Base-by-base conservation (phyloP, 192 early-diverging fungal genomes). In the Allomyces macrogynus region DNA sequence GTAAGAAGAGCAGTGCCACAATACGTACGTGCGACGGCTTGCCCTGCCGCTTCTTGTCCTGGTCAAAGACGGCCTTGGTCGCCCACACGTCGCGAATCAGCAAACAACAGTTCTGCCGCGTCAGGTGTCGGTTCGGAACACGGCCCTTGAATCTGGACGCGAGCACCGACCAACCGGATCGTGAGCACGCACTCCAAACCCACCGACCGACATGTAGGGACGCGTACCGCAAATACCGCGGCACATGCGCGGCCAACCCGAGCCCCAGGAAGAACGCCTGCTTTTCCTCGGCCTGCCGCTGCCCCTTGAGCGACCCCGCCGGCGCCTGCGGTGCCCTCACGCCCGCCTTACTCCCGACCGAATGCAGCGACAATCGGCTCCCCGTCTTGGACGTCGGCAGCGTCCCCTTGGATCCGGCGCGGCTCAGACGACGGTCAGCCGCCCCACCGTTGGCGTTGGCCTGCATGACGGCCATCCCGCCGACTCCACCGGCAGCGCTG, bases 1-100 rank as follows among this genome's bases (percentile, higher is more conserved):
- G 32, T 8, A n/a, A 7, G 11, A 11, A 23, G 26, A 26, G 20
- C 10, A 70, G 22, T 23, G 20, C 20, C 18, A 18, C 43, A 60
- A 24, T n/a, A n/a, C 23, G 4, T 67, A 66, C 42, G 64, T 18
- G 22, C 60, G 63, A 66, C 26, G 44, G 60, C 23, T 24, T 32
- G 5, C 10, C 60, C 49, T 66, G 49, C 67, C 66, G 24, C 20
- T 61, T 61, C 18, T 22, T 14, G 62, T 23, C 22, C 43, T 66
- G 43, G 40, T 83, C 78, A 62, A 71, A 68, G 23, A 77, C 62
- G 18, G 69, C 64, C 71, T 83, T 83, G 12, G 80, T 74, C n/a
- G 70, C 67, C 81, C 81, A 83, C 9, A 74, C 72, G 62, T 83
- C 81, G 23, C 69, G 72, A 22, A 82, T 69, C 20, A 83, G 65